These are phyloP conservation scores for Fremontodendron californicum DNA, from an alignment of 345 rosid genomes.

Conservation along the genomic window DNA sequence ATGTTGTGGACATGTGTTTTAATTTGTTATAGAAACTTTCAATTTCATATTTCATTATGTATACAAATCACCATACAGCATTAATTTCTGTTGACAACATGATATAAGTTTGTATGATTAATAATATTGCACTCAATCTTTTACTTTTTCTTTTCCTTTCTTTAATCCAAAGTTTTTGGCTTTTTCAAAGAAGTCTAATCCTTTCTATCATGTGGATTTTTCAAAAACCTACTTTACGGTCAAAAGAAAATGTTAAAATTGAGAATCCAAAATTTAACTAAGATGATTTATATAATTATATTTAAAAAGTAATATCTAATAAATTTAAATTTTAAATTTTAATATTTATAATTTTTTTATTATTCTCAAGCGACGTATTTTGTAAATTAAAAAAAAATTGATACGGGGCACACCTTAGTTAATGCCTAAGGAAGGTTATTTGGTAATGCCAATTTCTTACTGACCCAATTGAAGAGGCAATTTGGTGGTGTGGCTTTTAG, in stretches of 20 bases:
- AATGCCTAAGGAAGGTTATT: background rate
- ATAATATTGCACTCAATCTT: constrained; percentile 2
- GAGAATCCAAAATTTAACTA: too few species aligned
- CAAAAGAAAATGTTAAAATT: background rate
- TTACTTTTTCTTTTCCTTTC: background rate
- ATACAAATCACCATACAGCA: background rate
- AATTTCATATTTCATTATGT: background rate
- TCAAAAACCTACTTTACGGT: background rate
- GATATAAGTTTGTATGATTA: background rate
- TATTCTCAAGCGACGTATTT: too few species aligned
- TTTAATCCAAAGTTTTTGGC: background rate
- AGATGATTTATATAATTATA: too few species aligned
- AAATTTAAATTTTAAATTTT: too few species aligned
- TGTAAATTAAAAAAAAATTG: too few species aligned
- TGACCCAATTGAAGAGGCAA: background rate
- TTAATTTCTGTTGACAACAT: background rate
- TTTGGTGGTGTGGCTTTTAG: background rate
- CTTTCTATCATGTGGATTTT: background rate
- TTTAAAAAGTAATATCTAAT: too few species aligned
- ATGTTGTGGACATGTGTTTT: background rate
- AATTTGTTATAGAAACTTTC: background rate
- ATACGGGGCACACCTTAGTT: background rate
- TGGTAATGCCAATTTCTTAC: background rate
- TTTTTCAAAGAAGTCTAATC: background rate
- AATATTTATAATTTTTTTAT: too few species aligned